Base-by-base conservation (phyloP, 768 basidiomycete species). In the Auricularia sp. region DNA sequence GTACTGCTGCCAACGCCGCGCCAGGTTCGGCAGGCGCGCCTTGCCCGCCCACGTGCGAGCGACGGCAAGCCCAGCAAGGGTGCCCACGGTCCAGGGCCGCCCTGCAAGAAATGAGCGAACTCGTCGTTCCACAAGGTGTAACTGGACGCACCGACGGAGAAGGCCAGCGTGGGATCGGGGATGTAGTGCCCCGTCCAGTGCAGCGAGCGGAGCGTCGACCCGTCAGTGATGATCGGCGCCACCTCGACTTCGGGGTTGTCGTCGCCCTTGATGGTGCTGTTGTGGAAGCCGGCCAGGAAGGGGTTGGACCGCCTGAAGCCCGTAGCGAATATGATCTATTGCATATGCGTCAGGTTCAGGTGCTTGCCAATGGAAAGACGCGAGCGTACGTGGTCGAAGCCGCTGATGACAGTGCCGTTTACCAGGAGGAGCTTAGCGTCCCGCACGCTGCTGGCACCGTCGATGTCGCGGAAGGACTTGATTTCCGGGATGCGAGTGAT, bases 271-370 rank as follows among this genome's bases (percentile, higher is more conserved):
- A n/a, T 14, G 61, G 63, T 65, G 51, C 67, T 68, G 4, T 45
- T 33, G 69, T 78, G 77, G 66, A 76, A 78, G 42, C 79, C 73
- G 0, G 77, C 74, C 1, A 82, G 69, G 75, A 80, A 81, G 5
- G 80, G 79, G 69, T 76, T 80, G 0, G 76, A 74, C 66, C 80
- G 79, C n/a, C 77, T 74, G 69, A 74, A 80, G n/a, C 79, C 79
- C 0, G 79, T 78, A 0, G 74, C 75, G 66, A 79, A 76, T 56
- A 80, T 73, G 63, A 80, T 51, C 47, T 51, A 18, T 29, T 29
- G 29, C 29, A 29, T 0, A 29, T 0, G 2, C 29, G 29, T 29
- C 29, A 29, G 29, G 29, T 29, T 29, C 29, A 29, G 2, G 29
- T 2, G 29, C 29, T 29, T 29, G 29, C 0, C 29, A 0, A 29